Evolutionary conservation across 2,329 filamentous ascomycete species (phyloP), one percentile per base, ranked within the genome.

Genomic region (Fusarium albidum): DNA sequence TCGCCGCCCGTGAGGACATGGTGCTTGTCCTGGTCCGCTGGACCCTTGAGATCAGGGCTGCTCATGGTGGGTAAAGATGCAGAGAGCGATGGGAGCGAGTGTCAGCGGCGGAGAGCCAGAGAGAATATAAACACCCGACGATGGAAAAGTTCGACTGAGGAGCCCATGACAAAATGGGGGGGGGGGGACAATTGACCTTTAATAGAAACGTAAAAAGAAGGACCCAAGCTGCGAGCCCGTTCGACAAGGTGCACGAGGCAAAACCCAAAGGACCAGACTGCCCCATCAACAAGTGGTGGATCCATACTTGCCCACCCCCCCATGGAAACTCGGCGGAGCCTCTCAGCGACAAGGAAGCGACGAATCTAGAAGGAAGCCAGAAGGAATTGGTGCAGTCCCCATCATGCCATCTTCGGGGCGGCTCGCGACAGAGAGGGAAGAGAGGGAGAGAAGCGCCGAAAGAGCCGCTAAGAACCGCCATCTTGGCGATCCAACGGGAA

Each of bases 361-460:
- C 21, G 18, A 38, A 42, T 66, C 64, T 67, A 67, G 64, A 67
- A 67, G 47, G 29, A 38, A 33, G 42, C 53, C 52, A 67, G 61
- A 67, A 67, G 52, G 38, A 27, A 14, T 33, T 49, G 46, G 57
- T 59, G 38, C 50, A 39, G 15, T 28, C 37, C 48, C 42, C 32
- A 61, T 66, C 49, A 52, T 60, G 61, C 48, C 54, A 56, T 43
- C 52, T 43, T 31, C 34, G 43, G 35, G 54, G 47, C 34, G 32
- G 39, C 28, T 53, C 33, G 35, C 43, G 53, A 42, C 46, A 50
- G 31, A 31, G 29, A n/a, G n/a, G 13, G 31, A 18, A 17, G 33
- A 46, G 29, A 46, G 13, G 31, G 14, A 17, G 33, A 46, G 29
- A 46, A 54, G 32, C 26, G 50, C 60, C 61, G 61, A 62, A 58